Percentiles rank a stretch among this genome's conserved stretches.
phyloP scores from a whole-genome alignment of 1,284 basidiomycete species.

The Golubevia sp. region DNA sequence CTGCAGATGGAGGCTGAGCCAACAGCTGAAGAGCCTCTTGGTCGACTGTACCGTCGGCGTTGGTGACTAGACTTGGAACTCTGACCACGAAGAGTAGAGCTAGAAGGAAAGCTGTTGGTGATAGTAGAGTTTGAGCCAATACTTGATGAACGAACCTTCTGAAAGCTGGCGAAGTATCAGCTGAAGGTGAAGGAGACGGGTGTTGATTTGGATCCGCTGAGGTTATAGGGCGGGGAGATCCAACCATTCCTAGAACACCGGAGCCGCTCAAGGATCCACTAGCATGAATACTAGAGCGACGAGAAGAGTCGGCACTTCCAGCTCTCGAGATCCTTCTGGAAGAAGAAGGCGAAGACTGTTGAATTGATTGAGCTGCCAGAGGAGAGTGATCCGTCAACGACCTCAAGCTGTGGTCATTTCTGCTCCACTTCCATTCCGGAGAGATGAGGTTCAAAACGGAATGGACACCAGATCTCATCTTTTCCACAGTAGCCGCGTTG shows the following conservation, averaged over 20 bases:
- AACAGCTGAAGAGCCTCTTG: constrained; percentile 45
- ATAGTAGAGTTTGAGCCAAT: constrained; percentile 50
- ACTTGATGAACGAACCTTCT: constrained; percentile 55
- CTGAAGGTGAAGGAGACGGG: background rate
- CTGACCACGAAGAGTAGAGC: constrained; percentile 48
- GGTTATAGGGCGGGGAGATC: too few species aligned
- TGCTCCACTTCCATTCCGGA: constrained; percentile 39
- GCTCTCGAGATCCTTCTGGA: too few species aligned
- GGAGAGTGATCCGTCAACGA: constrained; percentile 14
- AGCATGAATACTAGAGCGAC: too few species aligned
- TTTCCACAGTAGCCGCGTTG: too few species aligned
- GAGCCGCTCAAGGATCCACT: too few species aligned
- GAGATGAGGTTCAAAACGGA: constrained; percentile 33
- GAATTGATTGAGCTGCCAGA: too few species aligned
- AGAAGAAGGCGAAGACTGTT: too few species aligned
- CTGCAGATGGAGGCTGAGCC: constrained; percentile 45
- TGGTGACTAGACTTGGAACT: constrained; percentile 27
- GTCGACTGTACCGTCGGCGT: constrained; percentile 28
- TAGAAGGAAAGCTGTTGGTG: constrained; percentile 49
- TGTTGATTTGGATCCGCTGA: too few species aligned
- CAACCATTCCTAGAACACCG: too few species aligned
- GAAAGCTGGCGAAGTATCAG: constrained; percentile 30
- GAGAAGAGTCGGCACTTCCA: too few species aligned
- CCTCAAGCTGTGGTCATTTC: constrained; percentile 30
- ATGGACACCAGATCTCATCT: constrained; percentile 9